Conservation (phyloP, 208 protist species). For the Crithidia fasciculata region DNA sequence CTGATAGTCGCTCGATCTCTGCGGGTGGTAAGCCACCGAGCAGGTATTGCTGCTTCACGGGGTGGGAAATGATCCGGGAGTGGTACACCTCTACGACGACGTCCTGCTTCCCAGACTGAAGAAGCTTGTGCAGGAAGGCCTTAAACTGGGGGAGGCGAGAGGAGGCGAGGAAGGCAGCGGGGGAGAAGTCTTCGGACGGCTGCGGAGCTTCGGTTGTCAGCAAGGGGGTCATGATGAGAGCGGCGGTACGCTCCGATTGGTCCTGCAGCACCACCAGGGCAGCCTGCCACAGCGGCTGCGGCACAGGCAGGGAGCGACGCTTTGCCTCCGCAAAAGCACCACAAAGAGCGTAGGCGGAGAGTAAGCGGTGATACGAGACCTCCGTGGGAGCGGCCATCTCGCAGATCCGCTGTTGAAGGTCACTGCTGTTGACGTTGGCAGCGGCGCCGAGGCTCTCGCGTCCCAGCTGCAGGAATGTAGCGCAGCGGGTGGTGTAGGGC, state of each 20-base stretch:
- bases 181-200: neutral
- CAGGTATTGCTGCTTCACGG: constrained; percentile 12
- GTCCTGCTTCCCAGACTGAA: neutral
- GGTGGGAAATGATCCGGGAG: neutral
- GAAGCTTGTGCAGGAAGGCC: neutral
- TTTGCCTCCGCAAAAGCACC: constrained; percentile 12
- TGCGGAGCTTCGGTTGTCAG: no score
- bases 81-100: constrained; percentile 15
- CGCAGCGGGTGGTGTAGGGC: constrained; percentile 19
- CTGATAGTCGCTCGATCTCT: constrained; percentile 12
- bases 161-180: neutral
- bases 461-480: constrained; percentile 15
- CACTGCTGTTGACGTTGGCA: neutral
- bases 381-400: constrained; percentile 11
- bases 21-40: constrained; percentile 5
- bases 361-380: constrained; percentile 27
- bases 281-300: neutral
- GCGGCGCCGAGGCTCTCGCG: constrained; percentile 5
- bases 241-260: constrained; percentile 4
- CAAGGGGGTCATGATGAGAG: constrained; percentile 19
- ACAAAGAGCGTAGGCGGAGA: constrained; percentile 31
- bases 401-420: constrained; percentile 3
- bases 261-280: constrained; percentile 19
- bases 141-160: constrained; percentile 17
- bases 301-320: neutral